Percentiles rank a stretch among this genome's conserved stretches.
phyloP scores from a whole-genome alignment of 1,284 basidiomycete species.

The Cryptococcus maquisensis region DNA sequence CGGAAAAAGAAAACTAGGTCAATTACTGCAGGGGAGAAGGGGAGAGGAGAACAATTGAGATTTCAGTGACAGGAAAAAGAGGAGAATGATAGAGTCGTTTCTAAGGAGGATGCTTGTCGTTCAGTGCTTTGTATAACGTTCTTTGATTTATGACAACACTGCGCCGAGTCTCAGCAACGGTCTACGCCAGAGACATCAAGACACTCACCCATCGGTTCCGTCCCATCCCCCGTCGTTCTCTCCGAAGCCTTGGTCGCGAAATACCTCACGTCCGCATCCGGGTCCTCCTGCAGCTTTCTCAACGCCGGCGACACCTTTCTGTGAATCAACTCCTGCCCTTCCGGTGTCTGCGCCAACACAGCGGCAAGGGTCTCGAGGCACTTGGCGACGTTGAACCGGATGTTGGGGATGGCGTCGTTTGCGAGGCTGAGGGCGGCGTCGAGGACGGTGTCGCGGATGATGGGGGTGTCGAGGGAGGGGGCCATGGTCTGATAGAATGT shows the following conservation, averaged over 20 bases:
- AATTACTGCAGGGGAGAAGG: too few relatives aligned
- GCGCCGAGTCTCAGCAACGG: too few relatives aligned
- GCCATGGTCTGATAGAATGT: constrained; percentile 76
- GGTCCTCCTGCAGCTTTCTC: constrained; percentile 82
- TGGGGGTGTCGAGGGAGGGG: constrained; percentile 81
- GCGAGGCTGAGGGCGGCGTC: constrained; percentile 80
- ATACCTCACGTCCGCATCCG: constrained; percentile 86
- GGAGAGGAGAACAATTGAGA: too few relatives aligned
- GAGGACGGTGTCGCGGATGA: constrained; percentile 80
- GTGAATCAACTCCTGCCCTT: constrained; percentile 70
- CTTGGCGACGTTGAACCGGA: constrained; percentile 98
- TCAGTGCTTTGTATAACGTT: too few relatives aligned
- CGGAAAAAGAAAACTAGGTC: too few relatives aligned
- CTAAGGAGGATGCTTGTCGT: too few relatives aligned
- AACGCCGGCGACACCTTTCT: constrained; percentile 75
- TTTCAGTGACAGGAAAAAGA: too few relatives aligned
- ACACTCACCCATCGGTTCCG: constrained; percentile 40
- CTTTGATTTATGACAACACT: too few relatives aligned
- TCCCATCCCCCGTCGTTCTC: constrained; percentile 39
- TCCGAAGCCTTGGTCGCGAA: constrained; percentile 49
- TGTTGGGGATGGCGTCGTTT: constrained; percentile 94
- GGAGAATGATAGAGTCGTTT: too few relatives aligned
- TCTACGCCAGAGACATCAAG: too few relatives aligned
- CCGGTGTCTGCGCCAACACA: constrained; percentile 62
- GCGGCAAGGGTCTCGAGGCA: constrained; percentile 79